phyloP scores from a whole-genome alignment of 805 yeast genomes.

The Candida oleophila region DNA sequence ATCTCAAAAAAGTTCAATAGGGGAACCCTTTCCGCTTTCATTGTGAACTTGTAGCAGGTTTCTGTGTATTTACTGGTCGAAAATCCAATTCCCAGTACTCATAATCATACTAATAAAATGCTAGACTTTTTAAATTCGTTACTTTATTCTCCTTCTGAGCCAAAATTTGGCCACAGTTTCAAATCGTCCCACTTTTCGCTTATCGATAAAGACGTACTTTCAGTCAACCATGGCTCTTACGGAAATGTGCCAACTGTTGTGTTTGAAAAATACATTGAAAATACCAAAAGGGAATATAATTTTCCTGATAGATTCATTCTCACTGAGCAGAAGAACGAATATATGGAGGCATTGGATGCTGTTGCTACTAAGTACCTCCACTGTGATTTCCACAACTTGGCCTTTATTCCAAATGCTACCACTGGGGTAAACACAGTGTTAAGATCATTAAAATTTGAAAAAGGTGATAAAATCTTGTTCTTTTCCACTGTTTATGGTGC shows the following conservation, averaged over 20 bases:
- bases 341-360: constrained; percentile 32
- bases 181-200: constrained; percentile 46
- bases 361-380: constrained; percentile 44
- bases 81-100: too few species aligned
- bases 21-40: too few species aligned
- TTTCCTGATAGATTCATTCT: constrained; percentile 50
- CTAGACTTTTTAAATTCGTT: neutral
- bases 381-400: constrained; percentile 48
- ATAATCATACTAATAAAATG: neutral
- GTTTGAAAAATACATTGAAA: constrained; percentile 31
- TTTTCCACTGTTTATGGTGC: constrained; percentile 54
- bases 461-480: constrained; percentile 51
- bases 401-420: constrained; percentile 59
- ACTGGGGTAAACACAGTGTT: constrained; percentile 57
- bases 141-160: neutral
- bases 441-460: constrained; percentile 49
- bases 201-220: constrained; percentile 38
- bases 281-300: constrained; percentile 19
- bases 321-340: constrained; percentile 21
- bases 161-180: constrained; percentile 50
- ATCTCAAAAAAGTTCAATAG: too few species aligned
- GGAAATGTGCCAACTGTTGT: constrained; percentile 57
- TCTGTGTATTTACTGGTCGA: too few species aligned
- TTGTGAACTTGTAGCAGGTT: too few species aligned
- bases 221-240: constrained; percentile 65